Base-by-base conservation (phyloP, 352 stramenopile species). In the Globisporangium solare region DNA sequence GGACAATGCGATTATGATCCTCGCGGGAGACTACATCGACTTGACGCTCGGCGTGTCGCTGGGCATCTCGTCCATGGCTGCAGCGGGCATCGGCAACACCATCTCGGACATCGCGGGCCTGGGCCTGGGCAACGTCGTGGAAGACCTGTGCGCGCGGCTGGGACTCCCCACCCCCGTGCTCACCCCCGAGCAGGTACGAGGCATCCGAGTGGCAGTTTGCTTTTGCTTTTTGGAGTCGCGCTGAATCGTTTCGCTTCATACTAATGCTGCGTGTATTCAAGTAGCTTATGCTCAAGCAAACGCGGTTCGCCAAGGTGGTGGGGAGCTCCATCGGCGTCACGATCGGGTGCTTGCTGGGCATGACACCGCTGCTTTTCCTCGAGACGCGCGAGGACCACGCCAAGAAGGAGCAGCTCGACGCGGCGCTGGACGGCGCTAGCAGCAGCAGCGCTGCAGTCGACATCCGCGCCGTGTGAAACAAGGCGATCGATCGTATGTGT, bases 1-100 rank as follows among this genome's bases (percentile, higher is more conserved):
- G 64, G 96, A 99, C 74, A 99, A 99, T 73, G 76, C 84, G 37
- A 97, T 99, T 64, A 95, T 99, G 76, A 90, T 96, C 63, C 55
- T 94, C 22, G 86, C 86, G 0, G 85, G 86, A 18, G 86, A 95
- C 64, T 88, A 92, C 64, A 96, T 95, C 50, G 86, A 96, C 66
- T 57, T 91, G 13, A 92, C 70, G 22, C 68, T 94, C 45, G 86
- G 86, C 46, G 68, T 91, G 6, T 87, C 79, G 48, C 71, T 96
- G 40, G 86, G 87, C 15, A 92, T 96, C 52, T 94, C 81, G 55
- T 94, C 87, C 39, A 90, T 96, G 75, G 86, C 87, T 0, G 87
- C 87, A 0, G 86, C 86, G 4, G 87, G 76, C 24, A 79, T 96
- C 39, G 87, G 86, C 58, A 96, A 96, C 61, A 90, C 86, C 32